Conservation (phyloP, 495 filamentous ascomycete genomes). For the Extremus antarcticus region DNA sequence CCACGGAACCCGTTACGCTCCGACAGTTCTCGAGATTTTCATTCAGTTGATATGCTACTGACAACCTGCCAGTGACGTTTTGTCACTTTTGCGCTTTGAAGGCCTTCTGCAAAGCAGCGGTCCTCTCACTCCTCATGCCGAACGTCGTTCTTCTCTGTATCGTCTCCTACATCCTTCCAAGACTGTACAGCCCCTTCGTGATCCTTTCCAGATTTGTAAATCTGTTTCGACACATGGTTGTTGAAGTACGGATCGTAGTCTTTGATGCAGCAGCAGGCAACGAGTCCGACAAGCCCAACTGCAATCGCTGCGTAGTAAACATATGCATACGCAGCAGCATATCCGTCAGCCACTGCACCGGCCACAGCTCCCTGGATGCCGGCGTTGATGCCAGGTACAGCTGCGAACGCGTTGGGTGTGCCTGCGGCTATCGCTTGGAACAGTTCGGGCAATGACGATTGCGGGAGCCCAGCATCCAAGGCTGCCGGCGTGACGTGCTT, state of each 20-base stretch:
- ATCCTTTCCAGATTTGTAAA: too few relatives aligned
- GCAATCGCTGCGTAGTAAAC: background rate
- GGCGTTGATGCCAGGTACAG: background rate
- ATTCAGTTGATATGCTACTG: too few relatives aligned
- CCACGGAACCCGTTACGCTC: too few relatives aligned
- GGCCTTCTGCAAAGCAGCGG: too few relatives aligned
- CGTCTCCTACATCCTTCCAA: too few relatives aligned
- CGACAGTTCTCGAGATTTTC: too few relatives aligned
- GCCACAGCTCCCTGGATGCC: background rate
- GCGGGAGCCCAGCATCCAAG: background rate
- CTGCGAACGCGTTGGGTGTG: background rate
- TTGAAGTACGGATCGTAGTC: background rate
- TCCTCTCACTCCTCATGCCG: too few relatives aligned
- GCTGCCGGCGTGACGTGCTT: background rate
- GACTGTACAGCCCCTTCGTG: too few relatives aligned
- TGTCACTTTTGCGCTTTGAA: too few relatives aligned
- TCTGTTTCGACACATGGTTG: too few relatives aligned
- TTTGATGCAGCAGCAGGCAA: background rate
- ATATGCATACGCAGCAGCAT: slow-evolving; percentile 2
- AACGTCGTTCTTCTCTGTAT: too few relatives aligned
- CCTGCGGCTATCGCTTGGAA: slow-evolving; percentile 3
- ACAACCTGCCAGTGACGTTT: too few relatives aligned
- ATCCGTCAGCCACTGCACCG: background rate
- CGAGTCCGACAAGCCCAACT: background rate
- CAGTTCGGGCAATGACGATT: slow-evolving; percentile 2